phyloP scores from a whole-genome alignment of 1,284 basidiomycete genomes.

The Cutaneotrichosporon mucoides region DNA sequence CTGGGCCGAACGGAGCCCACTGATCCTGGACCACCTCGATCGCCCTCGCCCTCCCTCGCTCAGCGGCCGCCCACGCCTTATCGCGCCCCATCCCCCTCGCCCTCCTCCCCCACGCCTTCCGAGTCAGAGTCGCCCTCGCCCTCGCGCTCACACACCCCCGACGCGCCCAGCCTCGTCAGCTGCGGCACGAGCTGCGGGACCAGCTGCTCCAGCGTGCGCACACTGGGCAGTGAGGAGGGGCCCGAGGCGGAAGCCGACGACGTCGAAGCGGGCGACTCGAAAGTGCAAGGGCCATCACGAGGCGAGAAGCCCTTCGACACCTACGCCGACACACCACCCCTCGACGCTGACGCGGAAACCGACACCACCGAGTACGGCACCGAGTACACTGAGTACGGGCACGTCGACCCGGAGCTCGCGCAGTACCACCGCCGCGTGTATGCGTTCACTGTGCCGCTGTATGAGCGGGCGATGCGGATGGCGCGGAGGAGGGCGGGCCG shows the following conservation, averaged over 20 bases:
- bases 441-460: neutral
- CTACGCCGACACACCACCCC: no score
- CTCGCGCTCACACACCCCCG: neutral
- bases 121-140: neutral
- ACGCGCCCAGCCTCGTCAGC: neutral
- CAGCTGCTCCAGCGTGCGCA: neutral
- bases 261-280: neutral
- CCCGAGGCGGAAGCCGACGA: neutral
- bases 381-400: no score
- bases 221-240: neutral
- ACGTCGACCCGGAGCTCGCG: neutral
- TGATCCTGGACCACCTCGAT: no score
- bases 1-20: no score
- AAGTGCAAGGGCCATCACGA: no score
- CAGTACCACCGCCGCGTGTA: neutral
- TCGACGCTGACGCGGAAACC: neutral
- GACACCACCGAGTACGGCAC: neutral
- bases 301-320: no score
- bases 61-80: no score
- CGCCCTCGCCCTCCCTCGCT: no score
- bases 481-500: no score
- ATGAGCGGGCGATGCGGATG: neutral
- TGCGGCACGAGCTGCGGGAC: neutral
- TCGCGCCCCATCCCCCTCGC: no score
- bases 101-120: no score